A percentile compares a stretch with the other conserved stretches of the same genome.
These are phyloP conservation scores for Pythium rhizo-oryzae DNA, from an alignment of 352 stramenopile species.

Conservation along the genomic window DNA sequence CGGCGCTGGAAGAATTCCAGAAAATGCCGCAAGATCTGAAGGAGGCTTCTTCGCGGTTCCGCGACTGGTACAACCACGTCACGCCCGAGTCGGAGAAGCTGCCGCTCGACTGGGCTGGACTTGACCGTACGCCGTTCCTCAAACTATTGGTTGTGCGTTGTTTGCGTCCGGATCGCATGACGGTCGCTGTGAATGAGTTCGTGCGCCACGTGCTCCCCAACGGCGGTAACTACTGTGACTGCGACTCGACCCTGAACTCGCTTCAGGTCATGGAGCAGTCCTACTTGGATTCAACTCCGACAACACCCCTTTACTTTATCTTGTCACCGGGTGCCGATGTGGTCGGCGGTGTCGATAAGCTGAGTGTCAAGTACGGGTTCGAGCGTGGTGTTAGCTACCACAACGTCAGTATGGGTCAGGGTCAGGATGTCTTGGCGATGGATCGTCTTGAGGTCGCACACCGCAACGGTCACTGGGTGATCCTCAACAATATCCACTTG, in stretches of 20 bases:
- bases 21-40: slow-evolving; percentile 95
- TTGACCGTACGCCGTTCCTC: slow-evolving; percentile 91
- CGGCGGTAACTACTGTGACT: slow-evolving; percentile 80
- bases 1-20: slow-evolving; percentile 95
- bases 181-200: slow-evolving; percentile 93
- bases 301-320: slow-evolving; percentile 97
- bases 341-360: slow-evolving; percentile 94
- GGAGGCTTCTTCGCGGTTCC: slow-evolving; percentile 89
- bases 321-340: slow-evolving; percentile 96
- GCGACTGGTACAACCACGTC: slow-evolving; percentile 91
- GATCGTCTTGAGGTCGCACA: slow-evolving; percentile 79
- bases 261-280: slow-evolving; percentile 94
- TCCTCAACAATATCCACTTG: slow-evolving; percentile 95
- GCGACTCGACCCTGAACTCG: slow-evolving; percentile 92
- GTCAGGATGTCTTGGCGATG: slow-evolving; percentile 93
- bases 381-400: slow-evolving; percentile 96
- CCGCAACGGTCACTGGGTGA: slow-evolving; percentile 94
- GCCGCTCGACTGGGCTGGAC: slow-evolving; percentile 90
- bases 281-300: slow-evolving; percentile 93
- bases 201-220: slow-evolving; percentile 83
- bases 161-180: slow-evolving; percentile 94
- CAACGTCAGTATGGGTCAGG: slow-evolving; percentile 94
- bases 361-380: slow-evolving; percentile 95
- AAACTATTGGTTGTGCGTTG: slow-evolving; percentile 95
- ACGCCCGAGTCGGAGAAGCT: slow-evolving; percentile 90